Conservation (phyloP, 208 protist species). For the Acanthamoeba culbertsoni region DNA sequence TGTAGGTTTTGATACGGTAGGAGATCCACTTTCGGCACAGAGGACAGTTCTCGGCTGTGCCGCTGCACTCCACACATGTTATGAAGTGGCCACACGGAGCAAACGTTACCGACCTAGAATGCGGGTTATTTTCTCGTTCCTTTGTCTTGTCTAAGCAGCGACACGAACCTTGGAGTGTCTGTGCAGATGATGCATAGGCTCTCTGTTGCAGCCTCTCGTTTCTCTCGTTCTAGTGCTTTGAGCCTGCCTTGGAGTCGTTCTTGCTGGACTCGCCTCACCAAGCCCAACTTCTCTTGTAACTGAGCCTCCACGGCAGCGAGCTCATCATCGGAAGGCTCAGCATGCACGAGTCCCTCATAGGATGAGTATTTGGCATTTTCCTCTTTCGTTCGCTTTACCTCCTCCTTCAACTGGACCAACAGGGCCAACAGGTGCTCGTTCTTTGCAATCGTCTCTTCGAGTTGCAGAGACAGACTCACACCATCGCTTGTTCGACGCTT, state of each 20-base stretch:
- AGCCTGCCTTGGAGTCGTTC: neutral
- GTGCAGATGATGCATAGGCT: neutral
- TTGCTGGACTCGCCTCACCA: neutral
- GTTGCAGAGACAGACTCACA: too few relatives aligned
- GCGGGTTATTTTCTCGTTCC: neutral
- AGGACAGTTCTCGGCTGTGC: neutral
- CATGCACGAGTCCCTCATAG: neutral
- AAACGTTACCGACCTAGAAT: neutral
- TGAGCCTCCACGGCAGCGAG: neutral
- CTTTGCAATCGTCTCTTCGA: neutral
- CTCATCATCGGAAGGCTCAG: neutral
- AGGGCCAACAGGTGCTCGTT: neutral
- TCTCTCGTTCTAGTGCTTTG: neutral
- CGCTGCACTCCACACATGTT: neutral
- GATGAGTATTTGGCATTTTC: neutral
- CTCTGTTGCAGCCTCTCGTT: neutral
- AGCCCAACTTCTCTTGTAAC: neutral
- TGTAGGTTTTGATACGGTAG: neutral
- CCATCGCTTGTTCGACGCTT: too few relatives aligned
- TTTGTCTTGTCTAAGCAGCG: neutral
- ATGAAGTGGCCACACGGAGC: neutral
- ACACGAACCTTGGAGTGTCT: neutral
- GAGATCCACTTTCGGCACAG: constrained; percentile 8
- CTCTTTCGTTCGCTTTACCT: neutral
- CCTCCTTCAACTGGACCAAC: neutral